Base-by-base conservation (phyloP, 305 asterid genomes). In the Coffea humblotiana region DNA sequence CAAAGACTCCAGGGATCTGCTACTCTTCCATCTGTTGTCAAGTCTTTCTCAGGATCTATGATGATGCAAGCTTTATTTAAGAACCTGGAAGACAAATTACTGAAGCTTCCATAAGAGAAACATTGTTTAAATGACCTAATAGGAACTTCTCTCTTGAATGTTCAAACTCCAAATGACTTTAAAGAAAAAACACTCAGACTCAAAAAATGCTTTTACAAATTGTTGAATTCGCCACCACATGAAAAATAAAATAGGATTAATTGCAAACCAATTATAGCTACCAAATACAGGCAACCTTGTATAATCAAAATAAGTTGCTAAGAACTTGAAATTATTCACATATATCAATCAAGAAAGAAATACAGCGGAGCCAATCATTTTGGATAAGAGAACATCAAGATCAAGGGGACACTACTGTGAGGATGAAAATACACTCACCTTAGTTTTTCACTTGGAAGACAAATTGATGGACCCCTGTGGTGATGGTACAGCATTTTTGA, bases 1-100 rank as follows among this genome's bases (percentile, higher is more conserved):
- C 97, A 92, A 49, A 89, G 88, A 65, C 75, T 79, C 94, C 96
- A 90, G 7, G 77, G 80, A 43, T 87, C 77, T 13, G 21, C 48
- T 8, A 89, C 85, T 49, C 27, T 72, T 35, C 91, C 89, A 43
- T 81, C 75, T 9, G 89, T 68, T 10, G 84, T 64, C 54, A 86
- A 45, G 23, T 89, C 95, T 70, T 66, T 75, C 74, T 16, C 65
- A 21, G 88, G 86, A 82, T 84, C 82, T 84, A 76, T 78, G 76
- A 91, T 83, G 45, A 89, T 86, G 85, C 92, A 91, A 35, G 91
- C 91, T 78, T 86, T 87, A 74, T 91, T 89, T 63, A 89, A 79
- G 66, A 77, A 86, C 89, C 95, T 40, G 35, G 40, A 75, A 49
- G 18, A 70, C 78, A 60, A 69, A n/a, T 72, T 60, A 12, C 71